Evolutionary conservation across 2,329 filamentous ascomycete genomes (phyloP), one percentile per base, ranked within the genome.

Genomic region (Didymella keratinophila): DNA sequence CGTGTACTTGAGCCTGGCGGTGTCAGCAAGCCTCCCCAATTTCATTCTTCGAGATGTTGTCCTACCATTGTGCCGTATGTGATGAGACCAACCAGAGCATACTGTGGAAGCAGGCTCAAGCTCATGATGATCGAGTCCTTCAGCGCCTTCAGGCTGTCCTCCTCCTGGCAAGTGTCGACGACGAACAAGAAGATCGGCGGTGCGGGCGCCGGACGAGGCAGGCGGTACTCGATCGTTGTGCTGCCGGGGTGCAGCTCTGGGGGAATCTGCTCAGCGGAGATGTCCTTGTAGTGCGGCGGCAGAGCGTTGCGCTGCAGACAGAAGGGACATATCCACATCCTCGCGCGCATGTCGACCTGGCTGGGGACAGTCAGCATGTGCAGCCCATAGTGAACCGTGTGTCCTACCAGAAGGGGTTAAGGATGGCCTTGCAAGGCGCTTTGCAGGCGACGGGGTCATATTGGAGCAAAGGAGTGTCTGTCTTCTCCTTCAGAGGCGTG

Each of bases 391-490:
- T 27, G 37, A 23, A 16, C 2, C 5, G 28, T 41, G 27, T 28
- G 42, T 72, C 86, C 73, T 84, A 96, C 93, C 94, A 97, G 83
- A 93, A 98, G 43, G 95, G 95, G 77, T 99, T 99, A 77, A 99
- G 84, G 36, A 98, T 93, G 53, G 94, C 94, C 78, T 93, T 90
- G 79, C 95, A 99, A 62, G 95, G 95, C 76, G 91, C 87, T 80
- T 97, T 97, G 88, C 95, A 99, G 61, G 91, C 93, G 41, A 99
- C 92, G 18, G 95, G 95, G 80, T 98, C 94, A 79, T 98, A 98
- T 77, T 96, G 92, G 52, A 99, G 85, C 63, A 97, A 81, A 54
- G 93, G 92, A 23, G 92, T 91, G 64, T 96, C 90, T 21, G 90
- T 87, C 82, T 96, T 96, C 81, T 97, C 94, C 80, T 98, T 98